phyloP scores from a whole-genome alignment of 2,329 filamentous ascomycete genomes.

The Colletotrichum sojae region DNA sequence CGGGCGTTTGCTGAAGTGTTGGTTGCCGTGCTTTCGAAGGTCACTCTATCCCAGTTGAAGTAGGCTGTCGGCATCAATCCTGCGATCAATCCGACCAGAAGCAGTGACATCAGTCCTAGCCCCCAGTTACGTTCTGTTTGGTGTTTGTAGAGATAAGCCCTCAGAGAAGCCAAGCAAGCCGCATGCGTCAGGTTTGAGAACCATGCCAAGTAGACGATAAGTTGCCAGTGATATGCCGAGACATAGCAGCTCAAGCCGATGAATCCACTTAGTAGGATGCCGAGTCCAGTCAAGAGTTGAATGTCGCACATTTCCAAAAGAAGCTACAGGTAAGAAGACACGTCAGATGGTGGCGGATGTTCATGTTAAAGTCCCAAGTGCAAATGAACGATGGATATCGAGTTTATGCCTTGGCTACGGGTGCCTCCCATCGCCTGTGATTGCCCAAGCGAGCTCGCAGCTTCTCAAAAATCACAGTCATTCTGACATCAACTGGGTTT shows the following conservation, averaged over 20 bases:
- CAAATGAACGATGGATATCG: too few species aligned
- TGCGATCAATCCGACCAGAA: neutral
- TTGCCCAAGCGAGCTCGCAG: neutral
- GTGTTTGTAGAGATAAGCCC: neutral
- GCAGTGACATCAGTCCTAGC: neutral
- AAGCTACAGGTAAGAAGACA: neutral
- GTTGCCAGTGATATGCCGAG: conserved; percentile 47
- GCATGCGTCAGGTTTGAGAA: conserved; percentile 51
- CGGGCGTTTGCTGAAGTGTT: too few species aligned
- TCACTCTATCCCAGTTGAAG: neutral
- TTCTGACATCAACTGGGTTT: neutral
- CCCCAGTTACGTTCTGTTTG: conserved; percentile 1
- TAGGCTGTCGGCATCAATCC: neutral
- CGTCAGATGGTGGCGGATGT: rapidly evolving
- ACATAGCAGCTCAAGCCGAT: neutral
- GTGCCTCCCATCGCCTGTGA: neutral
- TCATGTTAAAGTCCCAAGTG: too few species aligned
- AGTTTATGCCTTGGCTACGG: neutral
- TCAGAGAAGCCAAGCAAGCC: conserved; percentile 31
- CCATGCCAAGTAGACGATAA: conserved; percentile 50
- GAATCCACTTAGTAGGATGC: conserved; percentile 46
- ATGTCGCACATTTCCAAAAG: conserved; percentile 41
- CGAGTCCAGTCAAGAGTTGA: conserved; percentile 50
- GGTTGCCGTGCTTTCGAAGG: too few species aligned
- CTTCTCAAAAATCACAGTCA: neutral